phyloP scores from a whole-genome alignment of 1,139 yeast species.

The Hyphopichia wangnamkhiaoensis region DNA sequence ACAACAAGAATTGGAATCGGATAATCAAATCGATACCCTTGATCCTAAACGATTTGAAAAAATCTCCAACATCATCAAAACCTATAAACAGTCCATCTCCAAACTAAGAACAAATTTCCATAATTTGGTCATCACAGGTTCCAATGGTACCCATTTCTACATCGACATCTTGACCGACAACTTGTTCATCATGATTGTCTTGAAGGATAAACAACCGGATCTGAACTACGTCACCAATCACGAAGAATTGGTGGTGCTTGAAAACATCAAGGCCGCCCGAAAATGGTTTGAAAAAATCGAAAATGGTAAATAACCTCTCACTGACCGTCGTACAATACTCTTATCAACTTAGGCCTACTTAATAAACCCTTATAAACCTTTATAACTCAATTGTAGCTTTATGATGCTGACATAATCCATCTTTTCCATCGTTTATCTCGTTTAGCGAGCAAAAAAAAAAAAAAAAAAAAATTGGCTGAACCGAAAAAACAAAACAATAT shows the following conservation, averaged over 20 bases:
- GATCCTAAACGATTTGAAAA: conserved; percentile 95
- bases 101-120: conserved; percentile 84
- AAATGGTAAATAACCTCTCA: conserved; percentile 6
- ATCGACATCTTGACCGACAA: conserved; percentile 72
- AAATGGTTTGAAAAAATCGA: conserved; percentile 67
- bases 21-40: conserved; percentile 21
- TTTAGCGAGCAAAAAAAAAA: neutral
- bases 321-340: too few relatives aligned
- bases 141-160: conserved; percentile 64
- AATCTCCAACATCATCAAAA: conserved; percentile 89
- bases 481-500: neutral
- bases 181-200: conserved; percentile 74
- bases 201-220: conserved; percentile 35
- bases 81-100: conserved; percentile 90
- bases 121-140: conserved; percentile 74
- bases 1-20: conserved; percentile 15
- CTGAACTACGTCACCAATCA: conserved; percentile 32
- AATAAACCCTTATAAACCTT: too few relatives aligned
- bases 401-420: too few relatives aligned
- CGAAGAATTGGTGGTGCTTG: conserved; percentile 63
- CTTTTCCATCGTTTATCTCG: too few relatives aligned
- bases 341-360: too few relatives aligned
- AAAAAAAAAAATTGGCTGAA: neutral
- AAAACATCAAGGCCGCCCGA: conserved; percentile 69
- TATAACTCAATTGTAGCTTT: too few relatives aligned